Percentiles rank a stretch among this genome's conserved stretches.
phyloP scores from a whole-genome alignment of 306 rosid species.

The Cicer cuneatum region DNA sequence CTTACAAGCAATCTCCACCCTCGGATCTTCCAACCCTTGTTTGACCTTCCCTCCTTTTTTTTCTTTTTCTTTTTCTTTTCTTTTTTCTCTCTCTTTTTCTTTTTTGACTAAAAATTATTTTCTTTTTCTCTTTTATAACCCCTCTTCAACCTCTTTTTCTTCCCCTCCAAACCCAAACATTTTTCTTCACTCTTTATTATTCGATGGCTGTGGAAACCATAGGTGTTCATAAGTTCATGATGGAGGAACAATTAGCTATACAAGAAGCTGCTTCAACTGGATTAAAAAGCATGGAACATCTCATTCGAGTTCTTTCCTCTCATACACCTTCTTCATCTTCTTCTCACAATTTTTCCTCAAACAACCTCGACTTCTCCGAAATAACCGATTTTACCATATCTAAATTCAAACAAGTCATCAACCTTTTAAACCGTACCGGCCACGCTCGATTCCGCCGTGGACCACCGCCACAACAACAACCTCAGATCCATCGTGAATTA shows the following conservation, averaged over 20 bases:
- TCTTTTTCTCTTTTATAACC: no score
- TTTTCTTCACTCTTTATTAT: not conserved
- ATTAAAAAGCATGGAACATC: conserved; percentile 71
- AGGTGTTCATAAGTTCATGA: conserved; percentile 32
- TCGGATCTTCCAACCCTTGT: conserved; percentile 47
- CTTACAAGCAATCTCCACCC: conserved; percentile 54
- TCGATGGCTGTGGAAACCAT: conserved; percentile 62
- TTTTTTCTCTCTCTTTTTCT: not conserved
- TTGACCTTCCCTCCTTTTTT: conserved; percentile 52
- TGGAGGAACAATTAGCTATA: conserved; percentile 60
- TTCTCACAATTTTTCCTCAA: not conserved
- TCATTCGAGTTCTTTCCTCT: conserved; percentile 57
- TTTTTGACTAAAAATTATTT: no score
- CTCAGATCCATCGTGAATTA: conserved; percentile 3
- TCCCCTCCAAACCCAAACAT: not conserved
- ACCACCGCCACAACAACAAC: conserved; percentile 32
- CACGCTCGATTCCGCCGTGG: conserved; percentile 92
- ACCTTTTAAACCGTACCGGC: conserved; percentile 75
- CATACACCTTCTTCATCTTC: conserved; percentile 31
- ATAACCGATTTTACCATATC: conserved; percentile 75
- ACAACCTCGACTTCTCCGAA: conserved; percentile 57
- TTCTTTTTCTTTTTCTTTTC: not conserved
- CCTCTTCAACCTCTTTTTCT: no score
- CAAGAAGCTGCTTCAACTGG: conserved; percentile 80
- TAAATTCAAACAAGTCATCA: conserved; percentile 69